A percentile compares a stretch with the other conserved stretches of the same genome.
These are phyloP conservation scores for Neurospora sp. DNA, from an alignment of 2,329 filamentous ascomycete genomes.

Conservation along the genomic window DNA sequence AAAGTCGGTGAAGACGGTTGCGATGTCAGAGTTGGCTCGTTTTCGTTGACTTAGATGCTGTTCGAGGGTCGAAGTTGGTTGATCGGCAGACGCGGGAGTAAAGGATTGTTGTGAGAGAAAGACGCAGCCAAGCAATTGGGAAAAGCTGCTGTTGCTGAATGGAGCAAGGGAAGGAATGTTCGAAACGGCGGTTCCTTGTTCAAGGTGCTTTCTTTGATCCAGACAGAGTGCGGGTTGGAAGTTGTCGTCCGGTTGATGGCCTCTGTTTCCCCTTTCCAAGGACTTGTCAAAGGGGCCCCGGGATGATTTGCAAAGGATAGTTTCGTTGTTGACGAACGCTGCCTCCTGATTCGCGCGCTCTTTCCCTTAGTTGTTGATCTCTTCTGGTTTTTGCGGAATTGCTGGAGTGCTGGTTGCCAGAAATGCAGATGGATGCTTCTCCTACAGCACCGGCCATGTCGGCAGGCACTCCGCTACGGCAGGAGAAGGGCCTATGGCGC, in stretches of 20 bases:
- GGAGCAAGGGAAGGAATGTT: neutral
- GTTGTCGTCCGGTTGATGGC: neutral
- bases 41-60: neutral
- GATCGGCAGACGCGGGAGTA: neutral
- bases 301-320: neutral
- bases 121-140: neutral
- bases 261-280: neutral
- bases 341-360: neutral
- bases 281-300: neutral
- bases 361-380: neutral
- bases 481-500: neutral
- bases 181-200: neutral
- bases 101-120: neutral
- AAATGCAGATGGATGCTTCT: neutral
- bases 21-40: neutral
- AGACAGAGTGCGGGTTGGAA: neutral
- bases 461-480: neutral
- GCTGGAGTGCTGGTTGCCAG: neutral
- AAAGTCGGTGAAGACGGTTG: neutral
- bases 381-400: neutral
- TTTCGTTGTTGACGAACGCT: neutral
- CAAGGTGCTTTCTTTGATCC: neutral
- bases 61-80: neutral
- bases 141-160: neutral
- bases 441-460: neutral